Evolutionary conservation across 768 basidiomycete species (phyloP).

Genomic region (Sarcomyxa edulis): DNA sequence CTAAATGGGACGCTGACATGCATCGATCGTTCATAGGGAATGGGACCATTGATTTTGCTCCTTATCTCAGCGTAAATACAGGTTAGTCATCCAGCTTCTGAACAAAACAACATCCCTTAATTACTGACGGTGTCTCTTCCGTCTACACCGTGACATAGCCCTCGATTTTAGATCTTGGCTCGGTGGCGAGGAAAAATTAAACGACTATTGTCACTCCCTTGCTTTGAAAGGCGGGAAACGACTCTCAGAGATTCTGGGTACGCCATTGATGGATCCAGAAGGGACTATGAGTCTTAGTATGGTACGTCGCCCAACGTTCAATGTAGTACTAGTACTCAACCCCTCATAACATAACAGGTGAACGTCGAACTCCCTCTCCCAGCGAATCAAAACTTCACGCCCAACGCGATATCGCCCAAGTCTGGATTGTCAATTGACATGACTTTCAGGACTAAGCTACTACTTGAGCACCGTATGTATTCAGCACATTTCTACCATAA

Average conservation of each 20-base stretch:
- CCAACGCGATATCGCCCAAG: too few species aligned
- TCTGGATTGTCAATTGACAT: too few species aligned
- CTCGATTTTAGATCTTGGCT: conserved; percentile 74
- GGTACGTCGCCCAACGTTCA: conserved; percentile 36
- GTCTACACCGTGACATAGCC: conserved; percentile 31
- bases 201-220: conserved; percentile 66
- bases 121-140: too few species aligned
- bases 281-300: conserved; percentile 65
- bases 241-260: conserved; percentile 62
- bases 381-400: conserved; percentile 12
- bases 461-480: conserved; percentile 29
- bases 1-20: neutral
- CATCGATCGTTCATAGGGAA: conserved; percentile 34
- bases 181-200: conserved; percentile 78
- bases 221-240: conserved; percentile 63
- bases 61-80: conserved; percentile 41
- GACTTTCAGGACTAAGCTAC: conserved; percentile 23
- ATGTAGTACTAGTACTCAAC: neutral
- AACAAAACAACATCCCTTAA: neutral
- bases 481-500: conserved; percentile 30
- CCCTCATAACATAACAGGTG: conserved; percentile 17
- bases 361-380: conserved; percentile 39
- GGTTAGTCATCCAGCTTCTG: conserved; percentile 28
- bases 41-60: conserved; percentile 48
- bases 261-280: conserved; percentile 55